Evolutionary conservation across 1,284 basidiomycete species (phyloP), one percentile per base, ranked within the genome.

Genomic region (Ceratobasidium sp.): DNA sequence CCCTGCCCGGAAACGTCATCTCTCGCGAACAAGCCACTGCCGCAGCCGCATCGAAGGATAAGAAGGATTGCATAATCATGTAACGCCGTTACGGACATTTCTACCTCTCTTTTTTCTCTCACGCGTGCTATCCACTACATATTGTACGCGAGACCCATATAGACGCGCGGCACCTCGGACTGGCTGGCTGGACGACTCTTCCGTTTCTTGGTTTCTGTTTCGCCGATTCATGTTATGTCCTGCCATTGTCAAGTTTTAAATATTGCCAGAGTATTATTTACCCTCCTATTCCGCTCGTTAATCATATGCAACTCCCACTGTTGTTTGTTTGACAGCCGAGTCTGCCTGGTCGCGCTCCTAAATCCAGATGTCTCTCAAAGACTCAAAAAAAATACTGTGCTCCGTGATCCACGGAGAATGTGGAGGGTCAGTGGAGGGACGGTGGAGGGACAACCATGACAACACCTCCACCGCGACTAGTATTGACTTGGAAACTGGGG

Each of bases 61-160:
- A 71, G 54, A 77, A 83, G 58, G 92, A 94, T 65, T 96, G 94
- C 81, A 83, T 94, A 53, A 90, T 96, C 80, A 95, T 95, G 94
- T 96, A 75, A 79, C 37, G 54, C 13, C 29, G 39, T 46, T 14
- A 54, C 61, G 43, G 65, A 54, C 65, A 56, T 56, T 43, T 43
- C 37, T 34, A 37, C 56, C 65, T 5, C 29, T 22, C 16, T 27
- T 49, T 41, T 16, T 24, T n/a, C 19, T 27, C n/a, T 22, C 37
- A 19, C 39, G 22, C 37, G 11, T 22, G 22, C 34, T 14, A 59
- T 59, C 59, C n/a, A 6, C 24, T 51, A 51, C 19, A n/a, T 51
- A n/a, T 51, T 51, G 51, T 51, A 46, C 68, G 41, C 68, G 24
- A 54, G 31, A 51, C 48, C 29, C 5, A 48, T 41, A 41, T 54